These are phyloP conservation scores for Dendrobium huoshanense DNA, from an alignment of 106 monocot species.

Conservation along the genomic window DNA sequence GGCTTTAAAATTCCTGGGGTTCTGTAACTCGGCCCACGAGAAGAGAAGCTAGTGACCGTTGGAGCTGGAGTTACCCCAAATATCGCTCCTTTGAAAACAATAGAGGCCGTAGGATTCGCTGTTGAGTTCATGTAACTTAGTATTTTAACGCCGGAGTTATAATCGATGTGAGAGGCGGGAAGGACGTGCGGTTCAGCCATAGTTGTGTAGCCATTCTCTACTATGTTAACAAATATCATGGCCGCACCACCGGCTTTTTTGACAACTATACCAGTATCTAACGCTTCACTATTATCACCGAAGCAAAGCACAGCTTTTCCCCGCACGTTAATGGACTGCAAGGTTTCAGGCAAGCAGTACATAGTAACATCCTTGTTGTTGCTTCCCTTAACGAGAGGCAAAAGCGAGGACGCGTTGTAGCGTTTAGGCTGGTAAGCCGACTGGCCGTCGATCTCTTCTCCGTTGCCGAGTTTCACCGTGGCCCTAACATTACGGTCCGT, in stretches of 20 bases:
- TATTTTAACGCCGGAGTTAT: conserved; percentile 4
- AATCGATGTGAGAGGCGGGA: conserved; percentile 4
- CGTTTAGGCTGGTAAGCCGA: neutral
- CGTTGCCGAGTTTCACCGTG: conserved; percentile 6
- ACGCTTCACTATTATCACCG: neutral
- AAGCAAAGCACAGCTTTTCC: conserved; percentile 15
- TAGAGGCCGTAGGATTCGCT: neutral
- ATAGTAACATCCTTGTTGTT: neutral
- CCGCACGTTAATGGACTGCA: neutral
- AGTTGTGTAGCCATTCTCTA: neutral
- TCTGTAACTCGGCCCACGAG: conserved; percentile 15
- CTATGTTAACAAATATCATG: neutral
- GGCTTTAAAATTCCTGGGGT: conserved; percentile 3
- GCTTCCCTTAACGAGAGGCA: neutral
- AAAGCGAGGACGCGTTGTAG: neutral
- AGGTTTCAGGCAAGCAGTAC: neutral
- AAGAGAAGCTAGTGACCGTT: conserved; percentile 8
- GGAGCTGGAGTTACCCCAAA: conserved; percentile 6
- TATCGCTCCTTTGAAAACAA: conserved; percentile 14
- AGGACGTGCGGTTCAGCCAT: neutral
- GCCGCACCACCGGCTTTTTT: neutral
- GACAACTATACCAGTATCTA: neutral
- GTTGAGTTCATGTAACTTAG: neutral
- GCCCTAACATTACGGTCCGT: conserved; percentile 3
- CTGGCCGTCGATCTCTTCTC: neutral